These are phyloP conservation scores for Cercis canadensis DNA, from an alignment of 306 rosid species.

Conservation along the genomic window DNA sequence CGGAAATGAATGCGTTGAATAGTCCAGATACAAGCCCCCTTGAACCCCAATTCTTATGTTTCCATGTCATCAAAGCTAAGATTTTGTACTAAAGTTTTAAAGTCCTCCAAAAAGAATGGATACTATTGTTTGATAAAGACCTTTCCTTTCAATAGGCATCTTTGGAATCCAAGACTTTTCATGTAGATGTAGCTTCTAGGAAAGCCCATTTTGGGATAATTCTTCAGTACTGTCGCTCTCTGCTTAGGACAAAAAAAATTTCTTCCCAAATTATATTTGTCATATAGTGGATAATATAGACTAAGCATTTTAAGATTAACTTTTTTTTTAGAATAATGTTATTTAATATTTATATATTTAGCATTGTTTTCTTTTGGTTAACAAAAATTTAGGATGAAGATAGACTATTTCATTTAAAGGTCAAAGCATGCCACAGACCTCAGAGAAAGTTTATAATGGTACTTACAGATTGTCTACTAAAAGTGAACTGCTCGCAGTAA, in stretches of 20 bases:
- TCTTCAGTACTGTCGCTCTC: conserved; percentile 4
- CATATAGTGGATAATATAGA: not conserved
- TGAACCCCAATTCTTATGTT: conserved; percentile 31
- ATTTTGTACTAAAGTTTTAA: conserved; percentile 46
- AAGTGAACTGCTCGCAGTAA: no score
- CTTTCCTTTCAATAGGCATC: conserved; percentile 27
- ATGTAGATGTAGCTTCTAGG: conserved; percentile 55
- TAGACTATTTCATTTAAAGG: no score
- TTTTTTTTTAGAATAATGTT: no score
- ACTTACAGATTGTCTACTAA: no score
- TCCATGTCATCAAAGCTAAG: conserved; percentile 52
- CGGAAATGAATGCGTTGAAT: conserved; percentile 58
- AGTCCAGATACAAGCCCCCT: conserved; percentile 75
- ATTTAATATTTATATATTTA: no score
- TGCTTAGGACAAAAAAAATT: conserved; percentile 29
- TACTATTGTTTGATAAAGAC: conserved; percentile 49
- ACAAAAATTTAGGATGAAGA: no score
- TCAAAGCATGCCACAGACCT: no score
- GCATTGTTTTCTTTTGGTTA: no score
- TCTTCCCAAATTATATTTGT: not conserved
- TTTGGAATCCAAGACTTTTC: conserved; percentile 40
- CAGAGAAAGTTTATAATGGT: no score
- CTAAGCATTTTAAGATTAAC: no score
- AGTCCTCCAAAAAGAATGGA: conserved; percentile 76
- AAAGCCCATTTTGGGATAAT: conserved; percentile 39